A percentile compares a stretch with the other conserved stretches of the same genome.
Evolutionary conservation across 768 basidiomycete species (phyloP).

Genomic region (Boletus vermiculosoides): DNA sequence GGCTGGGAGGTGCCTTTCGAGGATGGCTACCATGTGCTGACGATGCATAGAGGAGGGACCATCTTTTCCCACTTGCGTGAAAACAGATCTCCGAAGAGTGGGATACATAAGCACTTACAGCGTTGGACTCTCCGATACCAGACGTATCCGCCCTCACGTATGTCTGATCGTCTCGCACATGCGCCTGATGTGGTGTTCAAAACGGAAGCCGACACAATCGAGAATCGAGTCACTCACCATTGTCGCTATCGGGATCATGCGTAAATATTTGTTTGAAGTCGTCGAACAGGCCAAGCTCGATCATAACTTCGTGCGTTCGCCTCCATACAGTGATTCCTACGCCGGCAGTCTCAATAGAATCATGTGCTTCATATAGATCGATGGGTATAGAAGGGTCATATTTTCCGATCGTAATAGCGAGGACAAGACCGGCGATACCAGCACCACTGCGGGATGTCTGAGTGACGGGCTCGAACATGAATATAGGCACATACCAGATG

Average conservation of each 20-base stretch:
- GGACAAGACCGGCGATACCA: conserved; percentile 45
- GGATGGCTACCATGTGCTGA: conserved; percentile 19
- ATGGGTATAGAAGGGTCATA: conserved; percentile 30
- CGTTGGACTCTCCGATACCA: no score
- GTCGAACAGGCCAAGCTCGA: conserved; percentile 42
- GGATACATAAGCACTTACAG: no score
- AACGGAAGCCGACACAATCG: no score
- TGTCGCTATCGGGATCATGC: not conserved
- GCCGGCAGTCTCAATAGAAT: conserved; percentile 39
- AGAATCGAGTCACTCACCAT: not conserved
- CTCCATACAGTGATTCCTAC: conserved; percentile 47
- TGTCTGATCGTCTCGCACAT: no score
- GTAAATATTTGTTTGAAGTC: conserved; percentile 21
- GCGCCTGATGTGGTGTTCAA: no score
- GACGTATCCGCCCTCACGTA: no score
- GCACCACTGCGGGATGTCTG: conserved; percentile 29
- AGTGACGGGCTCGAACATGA: not conserved
- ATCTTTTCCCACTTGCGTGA: conserved; percentile 3
- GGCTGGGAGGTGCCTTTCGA: conserved; percentile 19
- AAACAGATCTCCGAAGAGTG: not conserved
- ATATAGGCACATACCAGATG: conserved; percentile 15
- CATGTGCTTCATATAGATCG: conserved; percentile 47
- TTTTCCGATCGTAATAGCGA: conserved; percentile 33
- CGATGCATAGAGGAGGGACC: conserved; percentile 19
- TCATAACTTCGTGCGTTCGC: conserved; percentile 45